Percentiles rank a stretch among this genome's conserved stretches.
Evolutionary conservation across 176 grass and related monocot species (phyloP).

Genomic region (Oryza brachyantha): DNA sequence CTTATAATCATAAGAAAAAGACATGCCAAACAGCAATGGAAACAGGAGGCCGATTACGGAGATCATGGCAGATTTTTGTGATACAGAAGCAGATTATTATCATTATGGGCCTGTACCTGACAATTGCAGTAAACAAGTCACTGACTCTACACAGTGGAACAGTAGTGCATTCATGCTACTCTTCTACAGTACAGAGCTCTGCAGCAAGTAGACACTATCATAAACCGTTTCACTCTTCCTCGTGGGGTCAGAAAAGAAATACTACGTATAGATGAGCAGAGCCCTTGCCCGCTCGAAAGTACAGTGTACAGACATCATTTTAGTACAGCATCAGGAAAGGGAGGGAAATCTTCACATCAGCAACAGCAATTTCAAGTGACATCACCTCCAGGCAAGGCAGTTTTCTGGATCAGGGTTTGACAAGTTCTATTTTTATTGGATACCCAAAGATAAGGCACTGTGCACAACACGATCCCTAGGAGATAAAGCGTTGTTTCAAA

Average conservation of each 20-base stretch:
- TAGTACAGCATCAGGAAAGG: neutral
- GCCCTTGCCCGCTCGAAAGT: neutral
- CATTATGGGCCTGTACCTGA: neutral
- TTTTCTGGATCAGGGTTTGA: neutral
- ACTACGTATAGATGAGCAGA: neutral
- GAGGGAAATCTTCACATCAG: neutral
- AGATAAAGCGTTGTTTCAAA: neutral
- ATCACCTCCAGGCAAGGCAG: neutral
- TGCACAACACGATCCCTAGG: neutral
- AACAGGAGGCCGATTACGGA: neutral
- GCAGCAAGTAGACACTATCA: neutral
- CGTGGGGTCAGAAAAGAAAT: neutral
- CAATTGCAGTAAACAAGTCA: neutral
- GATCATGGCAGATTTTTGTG: neutral
- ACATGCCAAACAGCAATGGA: no score
- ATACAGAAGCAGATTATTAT: neutral
- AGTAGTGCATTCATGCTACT: neutral
- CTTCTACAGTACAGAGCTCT: neutral
- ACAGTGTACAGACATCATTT: neutral
- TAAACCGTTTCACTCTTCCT: neutral
- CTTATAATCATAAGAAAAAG: no score
- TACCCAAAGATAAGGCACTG: constrained; percentile 12
- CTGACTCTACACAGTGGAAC: neutral
- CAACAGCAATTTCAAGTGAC: neutral
- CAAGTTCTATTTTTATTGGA: neutral